Percentiles rank a stretch among this genome's conserved stretches.
These are phyloP conservation scores for Geranium brycei DNA, from an alignment of 345 rosid species.

Conservation along the genomic window DNA sequence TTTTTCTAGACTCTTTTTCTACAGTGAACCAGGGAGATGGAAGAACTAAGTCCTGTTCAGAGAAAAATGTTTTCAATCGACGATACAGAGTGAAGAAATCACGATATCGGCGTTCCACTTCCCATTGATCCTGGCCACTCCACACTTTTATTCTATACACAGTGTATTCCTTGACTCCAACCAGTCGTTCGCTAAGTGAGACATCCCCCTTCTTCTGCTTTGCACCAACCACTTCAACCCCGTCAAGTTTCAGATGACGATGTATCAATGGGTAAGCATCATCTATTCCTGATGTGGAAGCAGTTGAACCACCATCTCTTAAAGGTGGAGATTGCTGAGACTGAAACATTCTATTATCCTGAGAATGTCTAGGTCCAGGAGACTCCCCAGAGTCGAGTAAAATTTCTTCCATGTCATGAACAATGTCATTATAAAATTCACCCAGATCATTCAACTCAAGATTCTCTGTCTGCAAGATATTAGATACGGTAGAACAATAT, in stretches of 20 bases:
- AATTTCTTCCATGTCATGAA: conserved; percentile 95
- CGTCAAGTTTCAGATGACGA: conserved; percentile 43
- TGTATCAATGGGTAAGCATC: conserved; percentile 25
- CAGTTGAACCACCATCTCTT: conserved; percentile 70
- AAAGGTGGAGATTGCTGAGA: conserved; percentile 35
- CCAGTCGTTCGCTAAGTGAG: conserved; percentile 83
- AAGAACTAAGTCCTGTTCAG: conserved; percentile 72
- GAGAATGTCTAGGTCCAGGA: conserved; percentile 46
- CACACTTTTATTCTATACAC: conserved; percentile 66
- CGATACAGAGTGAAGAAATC: conserved; percentile 78
- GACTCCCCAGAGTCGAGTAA: conserved; percentile 69
- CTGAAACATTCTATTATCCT: conserved; percentile 36
- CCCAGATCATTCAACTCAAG: conserved; percentile 31
- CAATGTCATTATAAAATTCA: conserved; percentile 58
- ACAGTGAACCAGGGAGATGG: conserved; percentile 79
- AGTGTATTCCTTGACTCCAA: conserved; percentile 89
- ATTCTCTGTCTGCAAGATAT: conserved; percentile 41
- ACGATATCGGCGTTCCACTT: conserved; percentile 85
- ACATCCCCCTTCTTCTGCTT: conserved; percentile 87
- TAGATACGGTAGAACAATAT: conserved; percentile 16
- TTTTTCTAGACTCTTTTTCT: conserved; percentile 67
- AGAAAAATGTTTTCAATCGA: conserved; percentile 56
- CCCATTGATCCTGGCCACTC: conserved; percentile 77
- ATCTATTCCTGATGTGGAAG: conserved; percentile 53
- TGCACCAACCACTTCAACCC: conserved; percentile 79